Evolutionary conservation across 305 asterid species (phyloP), one percentile per base, ranked within the genome.

Genomic region (Fraxinus paxiana): DNA sequence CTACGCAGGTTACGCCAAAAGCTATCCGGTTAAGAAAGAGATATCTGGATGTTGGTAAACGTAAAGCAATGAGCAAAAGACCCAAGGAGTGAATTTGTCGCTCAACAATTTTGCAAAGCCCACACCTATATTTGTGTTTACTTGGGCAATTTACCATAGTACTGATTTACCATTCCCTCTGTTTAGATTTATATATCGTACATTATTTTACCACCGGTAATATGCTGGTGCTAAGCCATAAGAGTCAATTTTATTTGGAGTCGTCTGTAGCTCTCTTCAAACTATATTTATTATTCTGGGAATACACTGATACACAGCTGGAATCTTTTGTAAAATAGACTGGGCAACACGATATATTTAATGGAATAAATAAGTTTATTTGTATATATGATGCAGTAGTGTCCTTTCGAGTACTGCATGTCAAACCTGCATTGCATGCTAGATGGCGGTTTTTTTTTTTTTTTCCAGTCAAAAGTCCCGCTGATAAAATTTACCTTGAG

Each of bases 21-120:
- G 95, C 95, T 37, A 88, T 95, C 77, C 90, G 99, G 67, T 89
- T 95, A 80, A 90, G 99, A 79, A 95, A 95, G 92, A 90, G 89
- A 87, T 91, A 89, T 87, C 90, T 95, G 73, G 99, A 95, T 34
- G 97, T 89, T 73, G 92, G 86, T 81, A 95, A 94, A 89, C 87
- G 98, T 77, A 95, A 95, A 87, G 9, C 91, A 77, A 94, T 90
- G 97, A 95, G 97, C 76, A 92, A 92, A 84, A 90, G 80, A 88
- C 92, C 92, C 4, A 95, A 94, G 90, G 93, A 94, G 9, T 92
- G 89, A 88, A 82, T 80, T 1, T 34, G 56, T 63, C 61, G 26
- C 5, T 63, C 30, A 37, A 51, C 88, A 48, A 59, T 83, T 89
- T 86, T 84, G 87, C 65, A 85, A 85, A 81, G 84, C 73, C 54